A percentile compares a stretch with the other conserved stretches of the same genome.
Evolutionary conservation across 2,329 filamentous ascomycete genomes (phyloP).

Genomic region (Geosmithia putterillii): DNA sequence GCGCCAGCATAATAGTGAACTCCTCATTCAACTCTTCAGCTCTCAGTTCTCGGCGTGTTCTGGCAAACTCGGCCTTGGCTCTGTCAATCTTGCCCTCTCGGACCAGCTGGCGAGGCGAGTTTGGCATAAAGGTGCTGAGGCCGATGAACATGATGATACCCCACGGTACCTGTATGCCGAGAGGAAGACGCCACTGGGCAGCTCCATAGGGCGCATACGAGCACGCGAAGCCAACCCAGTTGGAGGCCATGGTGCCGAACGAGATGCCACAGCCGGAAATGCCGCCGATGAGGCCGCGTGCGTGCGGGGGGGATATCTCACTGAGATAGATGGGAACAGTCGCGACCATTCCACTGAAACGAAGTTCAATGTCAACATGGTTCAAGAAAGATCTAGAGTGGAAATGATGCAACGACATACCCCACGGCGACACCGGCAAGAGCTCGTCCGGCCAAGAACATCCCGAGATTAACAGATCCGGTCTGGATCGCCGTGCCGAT

Average conservation of each 20-base stretch:
- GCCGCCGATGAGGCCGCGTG: constrained; percentile 11
- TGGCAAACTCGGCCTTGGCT: constrained; percentile 32
- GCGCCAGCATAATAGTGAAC: constrained; percentile 38
- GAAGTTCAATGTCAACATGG: neutral
- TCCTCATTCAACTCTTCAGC: constrained; percentile 32
- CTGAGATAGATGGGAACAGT: constrained; percentile 12
- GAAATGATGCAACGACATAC: neutral
- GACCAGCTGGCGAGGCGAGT: constrained; percentile 29
- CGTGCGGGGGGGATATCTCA: constrained; percentile 12
- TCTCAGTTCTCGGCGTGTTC: constrained; percentile 31
- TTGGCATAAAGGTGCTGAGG: constrained; percentile 10
- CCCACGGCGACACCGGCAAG: constrained; percentile 12
- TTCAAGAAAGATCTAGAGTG: neutral
- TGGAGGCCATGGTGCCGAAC: constrained; percentile 22
- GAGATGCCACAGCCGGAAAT: constrained; percentile 20
- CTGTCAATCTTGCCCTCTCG: constrained; percentile 33
- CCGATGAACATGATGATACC: constrained; percentile 8
- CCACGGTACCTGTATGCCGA: constrained; percentile 16
- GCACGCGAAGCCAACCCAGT: constrained; percentile 26
- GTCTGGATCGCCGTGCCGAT: constrained; percentile 15
- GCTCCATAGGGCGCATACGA: constrained; percentile 13
- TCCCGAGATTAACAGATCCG: constrained; percentile 9
- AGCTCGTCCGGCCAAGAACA: constrained; percentile 13
- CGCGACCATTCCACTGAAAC: constrained; percentile 6
- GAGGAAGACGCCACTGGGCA: constrained; percentile 19